phyloP scores from a whole-genome alignment of 2,329 filamentous ascomycete genomes.

The Cucurbitaria berberidis region DNA sequence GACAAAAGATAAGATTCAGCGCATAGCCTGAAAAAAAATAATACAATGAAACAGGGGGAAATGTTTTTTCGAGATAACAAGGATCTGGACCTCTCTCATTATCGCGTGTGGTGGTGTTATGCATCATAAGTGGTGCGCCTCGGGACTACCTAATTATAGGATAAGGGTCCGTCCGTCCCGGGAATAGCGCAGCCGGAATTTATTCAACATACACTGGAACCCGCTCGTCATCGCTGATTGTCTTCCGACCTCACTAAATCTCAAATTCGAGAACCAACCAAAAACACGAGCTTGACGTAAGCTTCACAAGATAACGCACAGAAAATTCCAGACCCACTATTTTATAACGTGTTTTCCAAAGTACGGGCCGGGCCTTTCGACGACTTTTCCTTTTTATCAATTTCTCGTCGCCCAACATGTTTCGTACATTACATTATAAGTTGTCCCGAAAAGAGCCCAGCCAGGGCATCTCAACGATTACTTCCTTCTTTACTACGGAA shows the following conservation, averaged over 20 bases:
- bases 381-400: too few relatives aligned
- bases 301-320: neutral
- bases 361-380: too few relatives aligned
- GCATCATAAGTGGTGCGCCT: neutral
- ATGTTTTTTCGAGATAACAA: too few relatives aligned
- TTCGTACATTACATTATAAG: neutral
- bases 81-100: neutral
- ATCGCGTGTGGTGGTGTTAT: neutral
- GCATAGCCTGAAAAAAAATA: constrained; percentile 13
- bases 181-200: constrained; percentile 5
- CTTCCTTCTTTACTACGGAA: neutral
- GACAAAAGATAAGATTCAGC: constrained; percentile 22
- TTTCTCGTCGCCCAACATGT: neutral
- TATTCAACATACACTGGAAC: neutral
- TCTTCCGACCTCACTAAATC: neutral
- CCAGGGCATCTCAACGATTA: neutral
- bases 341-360: neutral
- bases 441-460: neutral
- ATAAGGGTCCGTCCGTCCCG: neutral
- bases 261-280: neutral
- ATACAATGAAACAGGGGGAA: too few relatives aligned
- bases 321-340: neutral
- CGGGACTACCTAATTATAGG: neutral
- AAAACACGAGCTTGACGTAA: neutral
- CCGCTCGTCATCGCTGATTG: neutral